Percentiles rank a stretch among this genome's conserved stretches.
Evolutionary conservation across 2,329 filamentous ascomycete species (phyloP).

Genomic region (Aspergillus sp.): DNA sequence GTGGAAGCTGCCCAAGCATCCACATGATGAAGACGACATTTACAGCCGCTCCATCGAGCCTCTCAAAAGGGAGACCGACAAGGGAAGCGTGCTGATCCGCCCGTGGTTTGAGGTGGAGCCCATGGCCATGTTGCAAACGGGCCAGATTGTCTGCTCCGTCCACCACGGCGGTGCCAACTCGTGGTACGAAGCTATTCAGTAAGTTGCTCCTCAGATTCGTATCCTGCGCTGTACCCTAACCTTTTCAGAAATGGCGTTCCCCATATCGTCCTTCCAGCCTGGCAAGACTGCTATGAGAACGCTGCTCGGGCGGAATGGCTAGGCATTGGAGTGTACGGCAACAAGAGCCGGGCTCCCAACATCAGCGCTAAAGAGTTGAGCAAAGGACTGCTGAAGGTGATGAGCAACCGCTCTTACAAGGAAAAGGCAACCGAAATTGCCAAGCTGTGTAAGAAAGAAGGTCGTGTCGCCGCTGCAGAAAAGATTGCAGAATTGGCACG

Average conservation of each 20-base stretch:
- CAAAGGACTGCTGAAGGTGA: slow-evolving; percentile 27
- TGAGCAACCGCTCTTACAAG: slow-evolving; percentile 22
- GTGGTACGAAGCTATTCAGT: slow-evolving; percentile 49
- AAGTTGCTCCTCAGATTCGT: slow-evolving; percentile 15
- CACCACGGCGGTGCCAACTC: slow-evolving; percentile 53
- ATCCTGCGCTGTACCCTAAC: not conserved
- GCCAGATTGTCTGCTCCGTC: slow-evolving; percentile 43
- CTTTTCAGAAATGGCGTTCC: slow-evolving; percentile 42
- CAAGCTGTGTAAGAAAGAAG: slow-evolving; percentile 25
- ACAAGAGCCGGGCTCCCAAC: slow-evolving; percentile 34
- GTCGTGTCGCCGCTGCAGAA: slow-evolving; percentile 22
- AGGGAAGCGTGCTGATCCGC: slow-evolving; percentile 40
- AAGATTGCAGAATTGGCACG: slow-evolving; percentile 24
- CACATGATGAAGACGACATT: slow-evolving; percentile 23
- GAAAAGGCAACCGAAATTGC: slow-evolving; percentile 19
- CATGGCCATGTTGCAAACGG: slow-evolving; percentile 34
- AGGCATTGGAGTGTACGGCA: slow-evolving; percentile 45
- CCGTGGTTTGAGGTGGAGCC: slow-evolving; percentile 50
- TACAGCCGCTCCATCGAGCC: slow-evolving; percentile 28
- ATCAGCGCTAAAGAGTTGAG: slow-evolving; percentile 33
- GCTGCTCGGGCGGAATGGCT: slow-evolving; percentile 45
- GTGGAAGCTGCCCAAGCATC: slow-evolving; percentile 42
- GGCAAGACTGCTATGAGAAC: slow-evolving; percentile 50
- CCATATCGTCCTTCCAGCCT: slow-evolving; percentile 49
- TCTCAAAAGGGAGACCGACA: slow-evolving; percentile 25